phyloP scores from a whole-genome alignment of 2,329 filamentous ascomycete genomes.

The Cladosporium sphaerospermum region DNA sequence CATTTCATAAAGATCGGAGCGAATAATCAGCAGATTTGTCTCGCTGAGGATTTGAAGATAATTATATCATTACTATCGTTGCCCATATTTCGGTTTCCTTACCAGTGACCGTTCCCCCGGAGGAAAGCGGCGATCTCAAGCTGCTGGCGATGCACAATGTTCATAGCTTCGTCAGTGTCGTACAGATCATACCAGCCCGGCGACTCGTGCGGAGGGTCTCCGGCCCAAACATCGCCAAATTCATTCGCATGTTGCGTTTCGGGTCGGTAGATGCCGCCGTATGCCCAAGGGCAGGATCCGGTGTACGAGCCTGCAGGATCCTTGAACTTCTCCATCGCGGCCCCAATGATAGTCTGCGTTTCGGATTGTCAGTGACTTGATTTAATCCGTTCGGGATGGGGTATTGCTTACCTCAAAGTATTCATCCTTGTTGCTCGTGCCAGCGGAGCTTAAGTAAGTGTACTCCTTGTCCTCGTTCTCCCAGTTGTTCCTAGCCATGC shows the following conservation, averaged over 20 bases:
- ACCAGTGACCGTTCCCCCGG: not conserved
- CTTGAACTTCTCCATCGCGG: conserved; percentile 32
- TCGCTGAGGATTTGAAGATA: too few species aligned
- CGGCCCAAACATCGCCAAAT: conserved; percentile 37
- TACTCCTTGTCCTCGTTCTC: conserved; percentile 33
- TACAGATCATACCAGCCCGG: conserved; percentile 38
- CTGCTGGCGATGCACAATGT: conserved; percentile 32
- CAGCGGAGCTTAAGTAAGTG: conserved; percentile 31
- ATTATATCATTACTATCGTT: too few species aligned
- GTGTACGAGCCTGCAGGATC: conserved; percentile 29
- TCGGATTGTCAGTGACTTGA: too few species aligned
- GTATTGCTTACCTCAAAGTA: conserved; percentile 27
- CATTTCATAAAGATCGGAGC: too few species aligned
- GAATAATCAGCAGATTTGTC: too few species aligned
- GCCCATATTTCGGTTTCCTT: too few species aligned
- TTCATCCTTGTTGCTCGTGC: conserved; percentile 33
- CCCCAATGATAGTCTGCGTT: conserved; percentile 30
- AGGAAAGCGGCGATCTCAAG: conserved; percentile 21
- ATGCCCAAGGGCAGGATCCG: conserved; percentile 35
- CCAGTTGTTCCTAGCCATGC: conserved; percentile 38
- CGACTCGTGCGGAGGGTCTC: conserved; percentile 35
- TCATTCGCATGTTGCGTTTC: conserved; percentile 34
- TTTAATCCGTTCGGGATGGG: too few species aligned
- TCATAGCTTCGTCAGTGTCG: conserved; percentile 29
- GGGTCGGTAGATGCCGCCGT: conserved; percentile 34